Base-by-base conservation (phyloP, 2,329 filamentous ascomycete genomes). In the Nakataea oryzae region DNA sequence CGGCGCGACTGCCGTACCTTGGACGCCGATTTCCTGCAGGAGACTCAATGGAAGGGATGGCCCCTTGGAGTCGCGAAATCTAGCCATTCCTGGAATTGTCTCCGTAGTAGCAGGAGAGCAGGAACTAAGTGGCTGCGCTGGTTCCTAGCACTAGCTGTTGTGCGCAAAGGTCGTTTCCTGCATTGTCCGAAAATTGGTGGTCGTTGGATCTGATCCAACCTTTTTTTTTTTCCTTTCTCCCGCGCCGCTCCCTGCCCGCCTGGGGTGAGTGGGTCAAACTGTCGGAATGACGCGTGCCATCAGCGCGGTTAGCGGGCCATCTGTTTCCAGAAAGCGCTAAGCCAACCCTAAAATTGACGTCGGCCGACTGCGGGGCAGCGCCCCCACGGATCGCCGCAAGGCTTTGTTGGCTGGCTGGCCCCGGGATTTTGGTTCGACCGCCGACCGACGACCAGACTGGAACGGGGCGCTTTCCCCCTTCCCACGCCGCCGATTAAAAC, bases 1-100 rank as follows among this genome's bases (percentile, higher is more conserved):
- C 41, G 6, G 5, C 24, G 41, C 13, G 54, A 26, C 24, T 2
- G 26, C n/a, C 47, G 55, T 50, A 66, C 67, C 66, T 57, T 63
- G 62, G 54, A 62, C 63, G 47, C 72, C 77, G 24, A 82, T 68
- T 67, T 81, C 73, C 61, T 76, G 75, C 47, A 81, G 71, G 8
- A 82, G 68, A 41, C 72, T 69, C 29, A 72, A 72, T 3, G 79
- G 79, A 6, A 82, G 70, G 56, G 75, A 72, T 24, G 80, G 71
- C 61, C 72, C 73, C 59, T 73, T 75, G 34, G 71, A 57, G 9
- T 30, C 57, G 9, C 41, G 41, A 28, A 57, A 57, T 24, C 41
- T n/a, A n/a, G 41, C 71, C 50, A 65, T 66, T 32, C 63, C 60
- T 34, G 69, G 67, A 55, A n/a, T 3, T 26, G 24, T 24, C 2